Base-by-base conservation (phyloP, 306 rosid genomes). In the Dalbergia cultrata region DNA sequence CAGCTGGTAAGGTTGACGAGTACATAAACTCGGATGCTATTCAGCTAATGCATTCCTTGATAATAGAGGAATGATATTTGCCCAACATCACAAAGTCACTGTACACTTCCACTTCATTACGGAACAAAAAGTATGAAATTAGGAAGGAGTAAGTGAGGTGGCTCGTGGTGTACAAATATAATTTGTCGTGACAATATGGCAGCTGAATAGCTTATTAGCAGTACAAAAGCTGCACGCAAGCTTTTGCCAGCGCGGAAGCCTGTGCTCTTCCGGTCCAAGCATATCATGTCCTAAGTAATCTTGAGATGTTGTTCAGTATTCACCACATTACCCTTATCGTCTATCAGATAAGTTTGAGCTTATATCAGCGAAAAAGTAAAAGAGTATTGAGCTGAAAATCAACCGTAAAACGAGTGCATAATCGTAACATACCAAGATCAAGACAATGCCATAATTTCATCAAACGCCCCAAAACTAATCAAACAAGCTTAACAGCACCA, bases 401-500 rank as follows among this genome's bases (percentile, higher is more conserved):
- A 69, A 58, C n/a, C 0, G 47, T 60, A 37, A 76, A 60, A 53
- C 57, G 60, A 35, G 61, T 39, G 58, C 70, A 78, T n/a, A 43
- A 72, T 58, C 9, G 2, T 70, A 49, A 47, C 67, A 78, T 14
- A 37, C 16, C 21, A 82, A 53, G 79, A 76, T 82, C 13, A 67
- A 77, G 75, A 45, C 68, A 64, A 43, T 14, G 35, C 56, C 34
- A 44, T 56, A 16, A 62, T 54, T 72, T 65, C 54, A 80, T 64
- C 61, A 3, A 70, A 53, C 53, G 56, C 13, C 33, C 34, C 57
- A 67, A 67, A 58, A 67, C 81, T 72, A 59, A 21, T 61, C 37
- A 7, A 9, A 66, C 65, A 16, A 26, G 59, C 72, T 70, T 52
- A 54, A 33, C 37, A 47, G 47, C 59, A 44, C 13, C 75, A 44